Evolutionary conservation across 164 flowering plant species (phyloP).

Genomic region (Brasenia schreberi): DNA sequence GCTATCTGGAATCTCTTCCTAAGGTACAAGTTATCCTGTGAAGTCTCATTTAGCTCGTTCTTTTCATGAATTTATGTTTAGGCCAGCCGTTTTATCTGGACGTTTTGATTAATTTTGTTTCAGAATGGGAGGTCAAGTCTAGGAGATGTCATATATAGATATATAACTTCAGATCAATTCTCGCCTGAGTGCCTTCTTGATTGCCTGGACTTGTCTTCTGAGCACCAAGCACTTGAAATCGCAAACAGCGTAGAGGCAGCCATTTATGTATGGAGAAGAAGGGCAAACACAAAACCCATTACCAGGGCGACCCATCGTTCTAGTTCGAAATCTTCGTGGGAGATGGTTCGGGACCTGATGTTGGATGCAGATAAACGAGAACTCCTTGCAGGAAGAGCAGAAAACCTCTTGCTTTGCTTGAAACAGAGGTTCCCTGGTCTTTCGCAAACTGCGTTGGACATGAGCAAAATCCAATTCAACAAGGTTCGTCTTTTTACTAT

Average conservation of each 20-base stretch:
- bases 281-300: slow-evolving; percentile 31
- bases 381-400: slow-evolving; percentile 78
- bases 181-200: slow-evolving; percentile 89
- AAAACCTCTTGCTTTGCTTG: slow-evolving; percentile 71
- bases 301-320: slow-evolving; percentile 22
- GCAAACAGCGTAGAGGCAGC: slow-evolving; percentile 92
- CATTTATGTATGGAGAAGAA: slow-evolving; percentile 71
- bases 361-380: slow-evolving; percentile 75
- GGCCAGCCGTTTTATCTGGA: no score
- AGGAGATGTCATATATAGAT: slow-evolving; percentile 80
- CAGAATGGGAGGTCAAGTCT: slow-evolving; percentile 86
- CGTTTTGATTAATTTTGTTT: slow-evolving; percentile 2
- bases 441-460: slow-evolving; percentile 75
- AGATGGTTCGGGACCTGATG: slow-evolving; percentile 74
- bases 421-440: slow-evolving; percentile 85
- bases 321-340: slow-evolving; percentile 75
- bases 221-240: slow-evolving; percentile 74
- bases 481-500: slow-evolving; percentile 33
- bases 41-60: neutral
- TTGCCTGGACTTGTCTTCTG: slow-evolving; percentile 79
- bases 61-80: no score
- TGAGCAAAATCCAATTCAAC: slow-evolving; percentile 88
- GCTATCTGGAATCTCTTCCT: slow-evolving; percentile 78
- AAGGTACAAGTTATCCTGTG: slow-evolving; percentile 35
- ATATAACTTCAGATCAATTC: slow-evolving; percentile 84